Evolutionary conservation across 345 rosid genomes (phyloP), one percentile per base, ranked within the genome.

Genomic region (Turritis glabra): DNA sequence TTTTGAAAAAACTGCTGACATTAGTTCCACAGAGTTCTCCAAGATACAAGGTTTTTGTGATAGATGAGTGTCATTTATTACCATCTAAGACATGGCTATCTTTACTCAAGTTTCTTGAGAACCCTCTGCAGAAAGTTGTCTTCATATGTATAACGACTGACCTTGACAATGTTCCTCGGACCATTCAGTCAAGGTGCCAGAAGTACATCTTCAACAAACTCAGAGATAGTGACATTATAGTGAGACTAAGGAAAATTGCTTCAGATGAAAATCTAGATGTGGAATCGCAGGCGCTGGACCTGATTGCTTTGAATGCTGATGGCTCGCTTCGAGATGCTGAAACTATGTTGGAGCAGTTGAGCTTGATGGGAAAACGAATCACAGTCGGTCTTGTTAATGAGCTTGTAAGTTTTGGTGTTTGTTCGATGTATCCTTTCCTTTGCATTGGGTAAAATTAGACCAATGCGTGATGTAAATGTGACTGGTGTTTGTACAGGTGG

Each of bases 251-350:
- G 78, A 87, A 84, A 57, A 87, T 95, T 51, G 82, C 90, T 70
- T 48, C 76, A 5, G 85, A 84, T 18, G 99, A 95, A 84, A 85
- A 82, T 81, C 81, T 95, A 41, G 93, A 90, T 65, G 93, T 90
- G 56, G 97, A 95, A 40, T 69, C 78, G 1, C 89, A 88, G 71
- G 97, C 97, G 22, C 74, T 95, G 74, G 88, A 89, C 68, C 77
- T 95, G 82, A 90, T 95, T 81, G 93, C 97, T 79, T 67, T 83
- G 65, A 95, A 90, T 80, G 90, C 97, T 38, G 97, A 90, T 77
- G 99, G 99, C 46, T 95, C 99, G 3, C 97, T 95, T 58, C 89
- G 90, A 75, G 97, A 94, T 82, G 97, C 97, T 9, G 97, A 94
- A 81, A 88, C 90, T 19, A 90, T 91, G 93, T 77, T 94, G 44